These are phyloP conservation scores for Pseudisothecium myosuroides DNA, from an alignment of 225 moss, liverwort and hornwort genomes.

Conservation along the genomic window DNA sequence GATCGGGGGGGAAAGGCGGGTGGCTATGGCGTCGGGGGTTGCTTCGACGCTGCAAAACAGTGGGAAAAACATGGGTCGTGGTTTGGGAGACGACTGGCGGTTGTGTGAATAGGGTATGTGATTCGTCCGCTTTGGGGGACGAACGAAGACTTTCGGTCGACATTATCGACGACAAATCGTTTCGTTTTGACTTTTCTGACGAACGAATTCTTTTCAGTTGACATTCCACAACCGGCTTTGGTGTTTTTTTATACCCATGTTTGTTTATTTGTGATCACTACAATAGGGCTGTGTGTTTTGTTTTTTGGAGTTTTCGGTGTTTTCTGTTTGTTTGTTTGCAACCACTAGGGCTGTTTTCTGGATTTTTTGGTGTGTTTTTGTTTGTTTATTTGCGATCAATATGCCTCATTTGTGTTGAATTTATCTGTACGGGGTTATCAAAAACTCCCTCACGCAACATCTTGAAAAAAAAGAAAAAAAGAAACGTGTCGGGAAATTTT, in stretches of 20 bases:
- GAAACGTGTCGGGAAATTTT: no score
- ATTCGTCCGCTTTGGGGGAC: background rate
- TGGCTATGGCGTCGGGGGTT: background rate
- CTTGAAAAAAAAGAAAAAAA: no score
- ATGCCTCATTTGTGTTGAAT: background rate
- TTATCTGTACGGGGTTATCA: background rate
- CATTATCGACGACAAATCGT: background rate
- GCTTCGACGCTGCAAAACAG: background rate
- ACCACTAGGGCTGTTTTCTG: background rate
- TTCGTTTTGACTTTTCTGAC: background rate
- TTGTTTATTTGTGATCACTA: background rate
- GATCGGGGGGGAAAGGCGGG: background rate
- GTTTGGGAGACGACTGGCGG: background rate
- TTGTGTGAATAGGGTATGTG: background rate
- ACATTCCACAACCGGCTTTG: no score
- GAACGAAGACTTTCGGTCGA: background rate
- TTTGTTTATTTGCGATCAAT: background rate
- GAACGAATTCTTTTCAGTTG: background rate
- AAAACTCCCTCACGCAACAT: rapidly evolving
- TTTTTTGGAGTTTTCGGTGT: no score
- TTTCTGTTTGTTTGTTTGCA: background rate
- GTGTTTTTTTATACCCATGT: background rate
- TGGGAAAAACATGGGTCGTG: background rate
- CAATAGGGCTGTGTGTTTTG: background rate
- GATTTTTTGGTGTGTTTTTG: background rate